A percentile compares a stretch with the other conserved stretches of the same genome.
Evolutionary conservation across 768 basidiomycete species (phyloP).

Genomic region (Boletus rex-veris): DNA sequence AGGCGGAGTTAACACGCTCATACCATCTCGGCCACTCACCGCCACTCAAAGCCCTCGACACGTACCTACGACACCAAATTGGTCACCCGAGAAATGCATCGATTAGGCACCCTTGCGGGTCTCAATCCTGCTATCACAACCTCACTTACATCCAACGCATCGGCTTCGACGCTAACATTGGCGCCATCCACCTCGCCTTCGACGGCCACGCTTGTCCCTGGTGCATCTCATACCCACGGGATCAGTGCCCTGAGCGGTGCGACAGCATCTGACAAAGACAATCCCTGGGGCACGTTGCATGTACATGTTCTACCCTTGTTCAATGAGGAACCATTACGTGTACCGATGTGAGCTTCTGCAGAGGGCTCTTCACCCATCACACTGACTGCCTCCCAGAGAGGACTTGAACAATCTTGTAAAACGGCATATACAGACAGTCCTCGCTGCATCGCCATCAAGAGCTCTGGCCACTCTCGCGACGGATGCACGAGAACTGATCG

Average conservation of each 20-base stretch:
- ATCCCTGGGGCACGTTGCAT: constrained; percentile 80
- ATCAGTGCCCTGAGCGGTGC: constrained; percentile 17
- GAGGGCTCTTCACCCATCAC: neutral
- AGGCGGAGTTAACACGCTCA: constrained; percentile 17
- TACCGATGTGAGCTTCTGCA: constrained; percentile 63
- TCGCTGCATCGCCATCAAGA: constrained; percentile 70
- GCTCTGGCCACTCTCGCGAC: constrained; percentile 70
- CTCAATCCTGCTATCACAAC: constrained; percentile 45
- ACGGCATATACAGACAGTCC: constrained; percentile 69
- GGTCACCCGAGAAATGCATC: constrained; percentile 82
- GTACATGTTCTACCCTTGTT: constrained; percentile 88
- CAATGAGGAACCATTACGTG: constrained; percentile 82
- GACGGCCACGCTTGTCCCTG: constrained; percentile 29
- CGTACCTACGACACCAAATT: constrained; percentile 79
- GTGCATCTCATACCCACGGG: constrained; percentile 32
- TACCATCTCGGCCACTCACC: constrained; percentile 7
- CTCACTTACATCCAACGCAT: constrained; percentile 41
- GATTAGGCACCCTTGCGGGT: constrained; percentile 61
- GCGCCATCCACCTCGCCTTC: constrained; percentile 40
- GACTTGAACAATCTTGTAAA: constrained; percentile 82
- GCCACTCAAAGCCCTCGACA: constrained; percentile 46
- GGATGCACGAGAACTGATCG: constrained; percentile 81
- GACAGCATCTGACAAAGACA: constrained; percentile 47
- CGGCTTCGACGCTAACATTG: constrained; percentile 44
- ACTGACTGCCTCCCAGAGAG: constrained; percentile 51